These are phyloP conservation scores for Hygrophoropsis aurantiaca DNA, from an alignment of 768 basidiomycete genomes.

Conservation along the genomic window DNA sequence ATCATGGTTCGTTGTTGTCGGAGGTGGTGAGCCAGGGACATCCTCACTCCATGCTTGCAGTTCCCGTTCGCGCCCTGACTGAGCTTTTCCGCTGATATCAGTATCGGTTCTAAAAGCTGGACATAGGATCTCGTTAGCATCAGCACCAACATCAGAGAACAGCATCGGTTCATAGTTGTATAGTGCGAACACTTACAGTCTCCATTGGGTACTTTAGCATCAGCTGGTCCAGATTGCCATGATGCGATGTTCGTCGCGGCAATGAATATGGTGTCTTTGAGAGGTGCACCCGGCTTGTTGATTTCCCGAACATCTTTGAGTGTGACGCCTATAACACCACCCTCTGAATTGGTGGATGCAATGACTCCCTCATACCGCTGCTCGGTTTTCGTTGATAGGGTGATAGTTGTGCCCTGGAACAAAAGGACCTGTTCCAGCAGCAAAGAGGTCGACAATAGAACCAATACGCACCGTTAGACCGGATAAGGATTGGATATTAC, in stretches of 20 bases:
- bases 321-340: conserved; percentile 69
- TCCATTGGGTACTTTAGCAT: conserved; percentile 65
- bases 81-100: conserved; percentile 68
- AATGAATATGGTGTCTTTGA: conserved; percentile 71
- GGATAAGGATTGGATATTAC: conserved; percentile 60
- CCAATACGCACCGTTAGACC: conserved; percentile 65
- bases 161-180: background rate
- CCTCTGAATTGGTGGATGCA: conserved; percentile 56
- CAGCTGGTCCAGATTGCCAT: conserved; percentile 75
- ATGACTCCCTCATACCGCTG: conserved; percentile 77
- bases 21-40: conserved; percentile 28
- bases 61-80: conserved; percentile 63
- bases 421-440: conserved; percentile 15
- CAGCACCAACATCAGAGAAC: conserved; percentile 8
- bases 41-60: conserved; percentile 68
- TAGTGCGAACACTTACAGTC: conserved; percentile 52
- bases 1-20: conserved; percentile 24
- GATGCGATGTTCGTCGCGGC: conserved; percentile 70
- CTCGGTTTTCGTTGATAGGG: conserved; percentile 68
- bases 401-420: conserved; percentile 72
- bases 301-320: conserved; percentile 80
- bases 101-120: conserved; percentile 81
- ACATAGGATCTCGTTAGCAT: conserved; percentile 12
- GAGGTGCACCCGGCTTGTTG: conserved; percentile 59
- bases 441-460: conserved; percentile 7